phyloP scores from a whole-genome alignment of 2,329 filamentous ascomycete species.

The Aschersonia sp. region DNA sequence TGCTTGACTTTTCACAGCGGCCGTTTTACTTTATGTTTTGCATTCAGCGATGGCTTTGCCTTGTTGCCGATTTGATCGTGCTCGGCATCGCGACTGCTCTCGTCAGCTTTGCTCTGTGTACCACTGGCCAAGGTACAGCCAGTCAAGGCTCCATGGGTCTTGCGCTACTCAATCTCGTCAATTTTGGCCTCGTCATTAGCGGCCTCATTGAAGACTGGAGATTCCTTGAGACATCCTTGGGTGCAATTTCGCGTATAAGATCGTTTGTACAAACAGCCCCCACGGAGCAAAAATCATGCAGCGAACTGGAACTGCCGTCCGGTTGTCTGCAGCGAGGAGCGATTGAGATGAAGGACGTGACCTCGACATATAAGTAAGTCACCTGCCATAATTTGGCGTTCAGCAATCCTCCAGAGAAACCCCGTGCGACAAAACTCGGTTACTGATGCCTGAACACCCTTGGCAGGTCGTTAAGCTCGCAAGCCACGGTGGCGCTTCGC shows the following conservation, averaged over 20 bases:
- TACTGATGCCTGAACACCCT: too few relatives aligned
- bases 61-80: constrained; percentile 30
- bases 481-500: not conserved
- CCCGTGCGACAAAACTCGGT: too few relatives aligned
- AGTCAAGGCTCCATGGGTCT: constrained; percentile 4
- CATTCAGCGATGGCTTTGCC: constrained; percentile 32
- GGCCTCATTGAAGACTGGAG: not conserved
- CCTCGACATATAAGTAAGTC: not conserved
- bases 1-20: constrained; percentile 18
- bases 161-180: not conserved
- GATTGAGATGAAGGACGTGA: not conserved
- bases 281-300: not conserved
- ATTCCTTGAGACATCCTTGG: not conserved
- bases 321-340: not conserved
- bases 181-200: not conserved
- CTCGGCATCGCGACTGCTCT: constrained; percentile 29
- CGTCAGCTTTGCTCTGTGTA: constrained; percentile 21
- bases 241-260: constrained; percentile 1
- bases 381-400: not conserved
- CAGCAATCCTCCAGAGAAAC: not conserved
- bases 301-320: not conserved
- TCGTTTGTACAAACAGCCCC: not conserved
- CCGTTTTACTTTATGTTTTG: constrained; percentile 26
- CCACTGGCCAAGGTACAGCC: constrained; percentile 10
- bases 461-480: too few relatives aligned